These are phyloP conservation scores for Chiua virens DNA, from an alignment of 768 basidiomycete species.

Conservation along the genomic window DNA sequence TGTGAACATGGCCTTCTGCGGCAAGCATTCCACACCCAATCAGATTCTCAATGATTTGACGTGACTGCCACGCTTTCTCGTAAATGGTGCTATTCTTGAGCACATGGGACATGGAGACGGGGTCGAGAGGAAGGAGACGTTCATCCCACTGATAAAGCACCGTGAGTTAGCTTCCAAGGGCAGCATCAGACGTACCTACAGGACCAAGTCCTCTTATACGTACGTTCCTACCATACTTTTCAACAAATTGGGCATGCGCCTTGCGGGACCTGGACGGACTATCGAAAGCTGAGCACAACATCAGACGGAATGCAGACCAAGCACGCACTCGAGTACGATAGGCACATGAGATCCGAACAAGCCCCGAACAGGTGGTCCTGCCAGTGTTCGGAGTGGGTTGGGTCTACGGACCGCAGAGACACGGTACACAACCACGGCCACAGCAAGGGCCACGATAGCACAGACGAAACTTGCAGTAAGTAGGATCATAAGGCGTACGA, in stretches of 20 bases:
- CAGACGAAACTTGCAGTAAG: no score
- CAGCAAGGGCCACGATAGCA: constrained; percentile 1
- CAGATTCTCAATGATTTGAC: constrained; percentile 68
- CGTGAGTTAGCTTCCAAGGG: constrained; percentile 9
- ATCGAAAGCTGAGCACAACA: background rate
- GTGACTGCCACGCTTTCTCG: constrained; percentile 83
- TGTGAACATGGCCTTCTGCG: constrained; percentile 76
- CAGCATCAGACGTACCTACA: constrained; percentile 43
- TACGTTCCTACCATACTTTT: constrained; percentile 67
- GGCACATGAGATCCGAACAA: constrained; percentile 56
- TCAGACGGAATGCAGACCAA: background rate
- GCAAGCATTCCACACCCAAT: constrained; percentile 85
- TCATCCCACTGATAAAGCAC: constrained; percentile 60
- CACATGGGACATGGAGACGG: constrained; percentile 70
- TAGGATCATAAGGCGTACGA: no score
- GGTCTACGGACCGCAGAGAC: constrained; percentile 22
- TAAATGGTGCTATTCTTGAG: constrained; percentile 71
- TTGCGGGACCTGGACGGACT: constrained; percentile 55
- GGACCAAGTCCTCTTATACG: constrained; percentile 67
- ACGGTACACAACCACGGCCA: constrained; percentile 25
- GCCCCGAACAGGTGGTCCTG: constrained; percentile 55
- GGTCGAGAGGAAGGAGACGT: constrained; percentile 80
- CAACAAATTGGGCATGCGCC: constrained; percentile 52
- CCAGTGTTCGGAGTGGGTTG: constrained; percentile 54
- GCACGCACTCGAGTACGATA: constrained; percentile 58